Conservation (phyloP, 2,329 filamentous ascomycete species). For the Neopestalotiopsis clavispora region DNA sequence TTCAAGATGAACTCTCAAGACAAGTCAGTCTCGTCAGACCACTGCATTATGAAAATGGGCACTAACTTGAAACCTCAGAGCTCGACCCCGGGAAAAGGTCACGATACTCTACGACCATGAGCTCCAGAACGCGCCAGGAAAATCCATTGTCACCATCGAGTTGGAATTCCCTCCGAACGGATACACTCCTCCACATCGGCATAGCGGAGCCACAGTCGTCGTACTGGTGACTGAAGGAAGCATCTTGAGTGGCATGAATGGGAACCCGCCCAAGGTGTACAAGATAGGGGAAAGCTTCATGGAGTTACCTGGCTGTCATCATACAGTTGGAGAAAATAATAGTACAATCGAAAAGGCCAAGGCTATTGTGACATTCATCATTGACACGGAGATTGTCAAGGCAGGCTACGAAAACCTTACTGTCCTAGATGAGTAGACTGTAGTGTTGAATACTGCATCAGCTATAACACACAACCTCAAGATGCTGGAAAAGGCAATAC, state of each 20-base stretch:
- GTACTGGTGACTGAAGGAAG: neutral
- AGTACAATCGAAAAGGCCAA: neutral
- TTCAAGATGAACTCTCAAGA: neutral
- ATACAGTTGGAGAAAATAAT: neutral
- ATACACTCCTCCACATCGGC: neutral
- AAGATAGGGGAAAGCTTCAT: neutral
- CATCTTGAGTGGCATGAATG: slow-evolving; percentile 3
- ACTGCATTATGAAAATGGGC: neutral
- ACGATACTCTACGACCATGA: slow-evolving; percentile 21
- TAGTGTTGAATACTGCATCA: neutral
- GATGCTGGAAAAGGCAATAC: slow-evolving; percentile 34
- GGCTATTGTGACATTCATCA: neutral
- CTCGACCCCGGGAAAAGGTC: slow-evolving; percentile 33
- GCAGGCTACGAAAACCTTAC: neutral
- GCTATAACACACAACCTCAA: neutral
- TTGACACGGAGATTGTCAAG: neutral
- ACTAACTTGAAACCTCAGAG: slow-evolving; percentile 34
- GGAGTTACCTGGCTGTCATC: neutral
- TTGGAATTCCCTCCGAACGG: slow-evolving; percentile 39
- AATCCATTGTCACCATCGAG: slow-evolving; percentile 43
- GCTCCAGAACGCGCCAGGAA: slow-evolving; percentile 44
- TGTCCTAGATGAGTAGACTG: neutral
- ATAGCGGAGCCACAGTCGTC: neutral
- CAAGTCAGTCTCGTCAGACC: neutral
- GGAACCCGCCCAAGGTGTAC: neutral